Evolutionary conservation across 805 yeast species (phyloP), one percentile per base, ranked within the genome.

Genomic region (Candida tallmaniae): DNA sequence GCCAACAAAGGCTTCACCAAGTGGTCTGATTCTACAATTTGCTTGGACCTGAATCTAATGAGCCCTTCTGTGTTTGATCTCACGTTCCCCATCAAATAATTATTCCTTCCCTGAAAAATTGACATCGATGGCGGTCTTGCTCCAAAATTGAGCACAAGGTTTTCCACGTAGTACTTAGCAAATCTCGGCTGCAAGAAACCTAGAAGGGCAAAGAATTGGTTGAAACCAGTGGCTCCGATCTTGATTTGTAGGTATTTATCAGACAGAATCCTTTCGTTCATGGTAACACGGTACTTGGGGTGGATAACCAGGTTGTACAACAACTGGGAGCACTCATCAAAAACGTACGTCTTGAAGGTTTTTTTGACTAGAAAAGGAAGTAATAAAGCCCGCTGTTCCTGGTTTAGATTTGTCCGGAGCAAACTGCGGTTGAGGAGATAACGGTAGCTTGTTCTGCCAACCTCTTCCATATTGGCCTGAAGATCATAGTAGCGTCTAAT

Each of bases 121-220:
- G 27, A 27, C 29, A n/a, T 27, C 11, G 29, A 27, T 27, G 27
- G 27, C 12, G 27, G 12, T 24, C n/a, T 11, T 8, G 27, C 27
- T 14, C 14, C 16, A 14, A 24, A 24, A 14, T 24, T 24, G 13
- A 24, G 7, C 14, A 24, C n/a, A 6, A 24, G n/a, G n/a, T 24
- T 24, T n/a, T 8, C 6, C 10, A 27, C 20, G n/a, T 27, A 27
- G 7, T 27, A 6, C n/a, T 27, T 8, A 13, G 23, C 13, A n/a
- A 10, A 19, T 11, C 18, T 10, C 6, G 31, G 31, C 5, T 28
- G 22, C 23, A 28, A 28, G 13, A 6, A 28, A 6, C 18, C 33
- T 12, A 36, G 8, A n/a, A 28, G 9, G 6, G 35, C 40, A 18
- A 38, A 20, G n/a, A n/a, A 13, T 16, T 39, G 42, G 12, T 35